Base-by-base conservation (phyloP, 1,284 basidiomycete genomes). In the Fomitopsis schrenkii region DNA sequence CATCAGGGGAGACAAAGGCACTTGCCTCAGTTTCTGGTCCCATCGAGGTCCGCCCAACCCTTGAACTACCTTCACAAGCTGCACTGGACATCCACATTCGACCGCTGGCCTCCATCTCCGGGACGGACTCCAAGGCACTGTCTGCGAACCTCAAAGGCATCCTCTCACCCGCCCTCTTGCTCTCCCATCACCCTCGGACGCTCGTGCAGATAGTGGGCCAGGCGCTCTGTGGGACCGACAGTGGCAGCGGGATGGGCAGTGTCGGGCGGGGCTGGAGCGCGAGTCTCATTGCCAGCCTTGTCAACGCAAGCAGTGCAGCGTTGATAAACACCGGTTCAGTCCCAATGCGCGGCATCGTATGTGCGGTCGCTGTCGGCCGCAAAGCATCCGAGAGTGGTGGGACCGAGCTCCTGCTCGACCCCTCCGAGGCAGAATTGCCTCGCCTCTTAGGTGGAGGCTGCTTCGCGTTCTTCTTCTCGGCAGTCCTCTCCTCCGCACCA, bases 21-120 rank as follows among this genome's bases (percentile, higher is more conserved):
- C 72, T 92, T 30, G 83, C 87, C 7, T 91, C 90, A 6, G 72
- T 91, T 35, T 90, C 89, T 9, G 90, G 91, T 0, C 91, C 91
- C n/a, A 86, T 91, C 48, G 85, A 91, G 64, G 86, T 87, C 56
- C 79, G 88, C 19, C 76, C 85, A 10, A 80, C 83, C 2, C 72
- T 80, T 17, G 91, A 93, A 74, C 79, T 84, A 46, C 82, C 91
- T 6, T 86, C 86, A n/a, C 83, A 83, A 61, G 84, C 90, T 0
- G 85, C 87, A 0, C 81, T 93, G 64, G 91, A 93, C 67, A 83
- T 93, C 54, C 73, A 78, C 46, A 77, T 90, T 17, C 82, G 90
- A 7, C 90, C 91, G 0, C 74, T 91, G 15, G 79, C 85, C 22
- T 80, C 83, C 50, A 77, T 91, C 9, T 80, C 91, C 2, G 86